phyloP scores from a whole-genome alignment of 805 yeast genomes.

The Candida odintsovae region DNA sequence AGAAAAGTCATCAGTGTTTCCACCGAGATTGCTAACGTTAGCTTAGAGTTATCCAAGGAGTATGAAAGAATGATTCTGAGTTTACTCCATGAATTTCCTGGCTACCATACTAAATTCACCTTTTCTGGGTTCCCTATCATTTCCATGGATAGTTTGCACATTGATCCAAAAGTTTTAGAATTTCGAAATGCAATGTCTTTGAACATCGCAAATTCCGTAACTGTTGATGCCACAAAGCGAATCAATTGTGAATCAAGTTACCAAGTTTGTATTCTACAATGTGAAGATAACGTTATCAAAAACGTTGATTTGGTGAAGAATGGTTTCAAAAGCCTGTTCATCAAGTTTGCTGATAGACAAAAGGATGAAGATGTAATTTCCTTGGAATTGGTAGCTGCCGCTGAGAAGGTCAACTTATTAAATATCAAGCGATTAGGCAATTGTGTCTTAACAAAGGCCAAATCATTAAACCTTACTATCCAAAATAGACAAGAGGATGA shows the following conservation, averaged over 20 bases:
- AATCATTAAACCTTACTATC: neutral
- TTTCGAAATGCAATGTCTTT: neutral
- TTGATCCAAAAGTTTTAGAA: neutral
- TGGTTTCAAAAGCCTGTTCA: neutral
- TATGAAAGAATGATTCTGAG: neutral
- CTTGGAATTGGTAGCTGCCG: neutral
- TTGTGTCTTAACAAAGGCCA: neutral
- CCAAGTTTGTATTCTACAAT: neutral
- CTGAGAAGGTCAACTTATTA: neutral
- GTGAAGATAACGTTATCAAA: neutral
- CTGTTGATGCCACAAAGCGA: neutral
- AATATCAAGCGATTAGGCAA: neutral
- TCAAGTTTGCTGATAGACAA: neutral
- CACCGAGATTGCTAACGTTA: neutral
- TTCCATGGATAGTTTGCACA: neutral
- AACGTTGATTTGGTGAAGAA: neutral
- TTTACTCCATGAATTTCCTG: neutral
- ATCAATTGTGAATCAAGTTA: neutral
- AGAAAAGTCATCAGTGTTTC: conserved; percentile 5
- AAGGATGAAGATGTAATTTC: neutral
- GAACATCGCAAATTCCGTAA: neutral
- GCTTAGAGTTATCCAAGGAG: neutral
- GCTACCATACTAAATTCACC: neutral
- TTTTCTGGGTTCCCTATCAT: neutral
- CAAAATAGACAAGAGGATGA: neutral